Evolutionary conservation across 2,329 filamentous ascomycete genomes (phyloP).

Genomic region (Aureobasidium sp.): DNA sequence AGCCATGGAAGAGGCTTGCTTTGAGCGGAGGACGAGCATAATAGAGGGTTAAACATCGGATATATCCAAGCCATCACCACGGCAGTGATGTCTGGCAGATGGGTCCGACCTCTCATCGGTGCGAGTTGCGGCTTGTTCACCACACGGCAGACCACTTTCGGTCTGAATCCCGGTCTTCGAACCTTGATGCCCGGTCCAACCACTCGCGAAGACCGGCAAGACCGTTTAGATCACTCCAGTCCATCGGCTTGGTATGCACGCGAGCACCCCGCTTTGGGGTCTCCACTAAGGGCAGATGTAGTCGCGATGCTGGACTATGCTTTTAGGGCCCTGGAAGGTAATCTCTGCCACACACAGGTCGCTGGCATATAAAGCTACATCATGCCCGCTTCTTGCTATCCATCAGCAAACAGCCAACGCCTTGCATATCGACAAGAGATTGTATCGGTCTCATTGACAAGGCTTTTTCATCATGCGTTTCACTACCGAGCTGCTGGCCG

Average conservation of each 20-base stretch:
- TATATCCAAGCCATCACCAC: neutral
- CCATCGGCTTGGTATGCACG: neutral
- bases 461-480: conserved; percentile 9
- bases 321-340: neutral
- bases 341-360: neutral
- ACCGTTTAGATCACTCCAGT: neutral
- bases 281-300: neutral
- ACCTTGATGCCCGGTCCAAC: neutral
- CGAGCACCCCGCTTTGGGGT: conserved; percentile 4
- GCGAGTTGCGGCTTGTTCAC: neutral
- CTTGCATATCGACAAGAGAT: conserved; percentile 9
- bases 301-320: neutral
- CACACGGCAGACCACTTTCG: neutral
- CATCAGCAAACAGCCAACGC: neutral
- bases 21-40: neutral
- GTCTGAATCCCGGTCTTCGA: neutral
- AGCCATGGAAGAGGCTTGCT: neutral
- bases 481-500: conserved; percentile 10
- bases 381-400: neutral
- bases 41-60: neutral
- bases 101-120: neutral
- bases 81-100: conserved; percentile 1
- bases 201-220: neutral
- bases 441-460: conserved; percentile 1
- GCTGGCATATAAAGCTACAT: neutral